Evolutionary conservation across 1,139 yeast genomes (phyloP).

Genomic region (Nematodospora anomalae): DNA sequence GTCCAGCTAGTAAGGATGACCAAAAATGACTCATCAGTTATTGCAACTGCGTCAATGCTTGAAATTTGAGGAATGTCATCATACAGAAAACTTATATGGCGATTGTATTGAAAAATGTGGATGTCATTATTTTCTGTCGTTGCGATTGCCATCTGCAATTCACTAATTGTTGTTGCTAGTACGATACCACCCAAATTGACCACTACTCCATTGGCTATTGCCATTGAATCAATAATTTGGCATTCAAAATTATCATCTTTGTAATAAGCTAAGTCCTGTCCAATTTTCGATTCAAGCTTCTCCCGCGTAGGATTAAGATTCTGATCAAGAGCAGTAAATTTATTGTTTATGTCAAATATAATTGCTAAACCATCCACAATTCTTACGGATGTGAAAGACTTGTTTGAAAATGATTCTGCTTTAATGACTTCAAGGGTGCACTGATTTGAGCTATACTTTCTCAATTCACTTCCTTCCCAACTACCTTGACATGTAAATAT

Average conservation of each 20-base stretch:
- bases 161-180: not conserved
- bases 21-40: not conserved
- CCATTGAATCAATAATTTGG: not conserved
- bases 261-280: not conserved
- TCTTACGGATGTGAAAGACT: not conserved
- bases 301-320: not conserved
- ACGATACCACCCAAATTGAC: not conserved
- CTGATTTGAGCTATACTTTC: constrained; percentile 14
- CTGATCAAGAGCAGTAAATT: not conserved
- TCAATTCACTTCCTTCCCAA: constrained; percentile 36
- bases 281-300: not conserved
- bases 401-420: not conserved
- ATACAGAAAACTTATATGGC: not conserved
- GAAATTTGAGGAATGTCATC: not conserved
- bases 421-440: not conserved
- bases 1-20: constrained; percentile 1
- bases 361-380: not conserved
- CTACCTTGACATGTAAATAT: constrained; percentile 41
- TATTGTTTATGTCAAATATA: not conserved
- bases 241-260: not conserved
- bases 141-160: not conserved
- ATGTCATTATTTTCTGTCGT: not conserved
- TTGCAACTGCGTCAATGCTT: not conserved
- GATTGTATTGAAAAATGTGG: not conserved
- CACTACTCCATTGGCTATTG: not conserved